Conservation (phyloP, 1,284 basidiomycete genomes). For the Meripilus lineatus region DNA sequence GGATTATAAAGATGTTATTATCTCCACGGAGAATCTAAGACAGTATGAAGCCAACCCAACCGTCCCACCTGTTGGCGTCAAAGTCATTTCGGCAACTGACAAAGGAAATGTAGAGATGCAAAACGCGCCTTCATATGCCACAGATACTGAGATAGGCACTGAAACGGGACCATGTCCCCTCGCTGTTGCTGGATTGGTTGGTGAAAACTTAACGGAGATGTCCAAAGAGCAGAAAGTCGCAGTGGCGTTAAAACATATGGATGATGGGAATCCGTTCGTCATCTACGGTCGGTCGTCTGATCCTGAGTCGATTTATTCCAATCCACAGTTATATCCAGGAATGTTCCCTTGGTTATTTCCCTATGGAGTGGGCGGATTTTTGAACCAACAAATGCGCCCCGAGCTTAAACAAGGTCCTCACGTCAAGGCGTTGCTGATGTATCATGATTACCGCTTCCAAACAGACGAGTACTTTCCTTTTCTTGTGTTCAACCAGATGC, state of each 20-base stretch:
- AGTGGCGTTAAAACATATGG: conserved; percentile 14
- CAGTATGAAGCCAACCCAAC: conserved; percentile 29
- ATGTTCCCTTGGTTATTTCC: conserved; percentile 29
- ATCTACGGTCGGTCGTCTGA: conserved; percentile 14
- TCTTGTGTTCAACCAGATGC: conserved; percentile 35
- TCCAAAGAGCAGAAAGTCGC: conserved; percentile 6
- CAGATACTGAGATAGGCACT: conserved; percentile 27
- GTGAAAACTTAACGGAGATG: conserved; percentile 16
- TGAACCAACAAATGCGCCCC: conserved; percentile 6
- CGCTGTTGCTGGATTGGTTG: conserved; percentile 30
- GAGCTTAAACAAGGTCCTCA: conserved; percentile 13
- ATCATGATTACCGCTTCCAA: too few species aligned
- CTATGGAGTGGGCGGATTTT: conserved; percentile 22
- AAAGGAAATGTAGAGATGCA: conserved; percentile 16
- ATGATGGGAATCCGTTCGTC: conserved; percentile 13
- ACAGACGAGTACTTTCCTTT: conserved; percentile 33
- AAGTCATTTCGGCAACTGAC: conserved; percentile 18
- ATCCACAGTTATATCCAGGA: conserved; percentile 22
- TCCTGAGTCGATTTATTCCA: conserved; percentile 20
- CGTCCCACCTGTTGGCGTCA: conserved; percentile 25
- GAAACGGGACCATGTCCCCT: conserved; percentile 31
- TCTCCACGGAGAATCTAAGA: conserved; percentile 29
- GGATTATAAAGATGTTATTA: conserved; percentile 32
- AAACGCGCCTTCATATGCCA: conserved; percentile 22
- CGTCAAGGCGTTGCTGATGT: conserved; percentile 28